phyloP scores from a whole-genome alignment of 1,284 basidiomycete species.

The Ganoderma boninense region DNA sequence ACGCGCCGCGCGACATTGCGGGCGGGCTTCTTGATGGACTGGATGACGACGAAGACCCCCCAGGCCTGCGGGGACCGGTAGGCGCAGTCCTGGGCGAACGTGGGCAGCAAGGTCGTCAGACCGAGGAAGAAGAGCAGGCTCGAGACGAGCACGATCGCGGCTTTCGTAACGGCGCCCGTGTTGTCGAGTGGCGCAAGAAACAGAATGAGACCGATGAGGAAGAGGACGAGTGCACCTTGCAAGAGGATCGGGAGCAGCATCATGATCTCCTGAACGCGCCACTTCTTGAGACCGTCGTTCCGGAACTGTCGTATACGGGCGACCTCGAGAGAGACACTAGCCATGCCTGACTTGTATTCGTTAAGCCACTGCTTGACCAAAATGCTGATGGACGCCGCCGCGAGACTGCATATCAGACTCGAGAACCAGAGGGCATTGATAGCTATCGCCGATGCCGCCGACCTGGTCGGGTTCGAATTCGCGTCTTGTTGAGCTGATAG shows the following conservation, averaged over 20 bases:
- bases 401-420: constrained; percentile 35
- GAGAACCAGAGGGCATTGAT: constrained; percentile 36
- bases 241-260: constrained; percentile 40
- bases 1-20: constrained; percentile 17
- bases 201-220: constrained; percentile 34
- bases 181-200: constrained; percentile 33
- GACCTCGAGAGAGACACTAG: constrained; percentile 28
- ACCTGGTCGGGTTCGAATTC: background rate
- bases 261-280: constrained; percentile 39
- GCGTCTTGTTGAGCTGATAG: background rate
- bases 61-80: constrained; percentile 40
- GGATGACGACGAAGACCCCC: constrained; percentile 29
- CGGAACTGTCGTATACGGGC: constrained; percentile 38
- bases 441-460: constrained; percentile 16
- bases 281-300: constrained; percentile 36
- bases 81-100: constrained; percentile 33
- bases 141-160: constrained; percentile 31
- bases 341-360: constrained; percentile 30
- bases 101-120: constrained; percentile 35
- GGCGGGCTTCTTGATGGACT: constrained; percentile 23
- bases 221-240: constrained; percentile 38
- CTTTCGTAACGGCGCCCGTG: constrained; percentile 23
- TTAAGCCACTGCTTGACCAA: constrained; percentile 37
- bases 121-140: constrained; percentile 29
- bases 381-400: constrained; percentile 33